Percentiles rank a stretch among this genome's conserved stretches.
phyloP scores from a whole-genome alignment of 23 red algal genomes.

The Chondrus crispus region DNA sequence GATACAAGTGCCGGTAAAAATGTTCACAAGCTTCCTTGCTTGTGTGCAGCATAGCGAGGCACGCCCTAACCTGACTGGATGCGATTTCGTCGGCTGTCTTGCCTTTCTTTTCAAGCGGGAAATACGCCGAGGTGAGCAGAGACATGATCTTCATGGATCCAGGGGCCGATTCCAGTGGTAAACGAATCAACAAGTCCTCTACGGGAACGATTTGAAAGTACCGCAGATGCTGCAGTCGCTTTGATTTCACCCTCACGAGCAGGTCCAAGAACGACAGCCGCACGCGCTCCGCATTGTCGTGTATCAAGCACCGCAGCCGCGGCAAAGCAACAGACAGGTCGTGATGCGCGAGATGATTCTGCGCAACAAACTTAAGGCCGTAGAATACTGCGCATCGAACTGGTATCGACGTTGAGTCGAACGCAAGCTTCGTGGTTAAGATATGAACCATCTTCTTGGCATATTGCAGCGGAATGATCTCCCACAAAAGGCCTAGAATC shows the following conservation, averaged over 20 bases:
- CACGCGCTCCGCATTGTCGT: slow-evolving; percentile 48
- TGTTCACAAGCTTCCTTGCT: slow-evolving; percentile 18
- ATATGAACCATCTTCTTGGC: slow-evolving; percentile 53
- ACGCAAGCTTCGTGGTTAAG: slow-evolving; percentile 27
- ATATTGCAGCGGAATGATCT: slow-evolving; percentile 11
- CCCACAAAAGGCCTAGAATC: slow-evolving; percentile 45
- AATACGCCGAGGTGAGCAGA: slow-evolving; percentile 51
- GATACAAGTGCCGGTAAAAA: slow-evolving; percentile 50
- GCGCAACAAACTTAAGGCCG: slow-evolving; percentile 33
- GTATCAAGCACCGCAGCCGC: slow-evolving; percentile 15
- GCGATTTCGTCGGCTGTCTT: slow-evolving; percentile 29
- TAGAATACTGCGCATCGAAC: slow-evolving; percentile 52
- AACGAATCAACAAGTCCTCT: slow-evolving; percentile 39
- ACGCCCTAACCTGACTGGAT: slow-evolving; percentile 8
- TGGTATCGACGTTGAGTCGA: slow-evolving; percentile 18
- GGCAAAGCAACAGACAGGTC: slow-evolving; percentile 23
- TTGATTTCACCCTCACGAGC: slow-evolving; percentile 24
- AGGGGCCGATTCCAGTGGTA: slow-evolving; percentile 24
- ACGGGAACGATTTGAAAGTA: slow-evolving; percentile 64
- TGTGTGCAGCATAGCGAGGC: slow-evolving; percentile 32
- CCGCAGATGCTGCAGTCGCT: slow-evolving; percentile 33
- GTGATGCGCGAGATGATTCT: slow-evolving; percentile 24
- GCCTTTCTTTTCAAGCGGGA: slow-evolving; percentile 15
- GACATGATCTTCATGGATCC: slow-evolving; percentile 27
- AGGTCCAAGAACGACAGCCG: slow-evolving; percentile 36